phyloP scores from a whole-genome alignment of 2,329 filamentous ascomycete genomes.

The Neoascochyta sp. region DNA sequence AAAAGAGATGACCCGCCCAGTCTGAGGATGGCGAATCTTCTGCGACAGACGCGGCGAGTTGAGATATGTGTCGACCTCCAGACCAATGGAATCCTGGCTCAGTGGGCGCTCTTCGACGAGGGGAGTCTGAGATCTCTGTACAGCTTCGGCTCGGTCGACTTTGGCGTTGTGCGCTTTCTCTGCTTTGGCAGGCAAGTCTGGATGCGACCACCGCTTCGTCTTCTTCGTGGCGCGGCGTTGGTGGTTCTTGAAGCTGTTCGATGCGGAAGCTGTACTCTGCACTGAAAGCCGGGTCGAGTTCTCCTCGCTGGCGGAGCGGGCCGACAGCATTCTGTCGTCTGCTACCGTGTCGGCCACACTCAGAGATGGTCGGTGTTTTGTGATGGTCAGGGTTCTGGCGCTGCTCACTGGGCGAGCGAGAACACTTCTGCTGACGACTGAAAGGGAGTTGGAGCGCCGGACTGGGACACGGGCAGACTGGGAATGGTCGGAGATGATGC shows the following conservation, averaged over 20 bases:
- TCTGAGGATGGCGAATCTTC: slow-evolving; percentile 80
- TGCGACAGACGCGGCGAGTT: slow-evolving; percentile 80
- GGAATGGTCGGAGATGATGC: slow-evolving; percentile 19
- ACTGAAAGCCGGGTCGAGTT: slow-evolving; percentile 26
- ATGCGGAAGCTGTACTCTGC: slow-evolving; percentile 18
- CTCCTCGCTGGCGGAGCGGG: slow-evolving; percentile 32
- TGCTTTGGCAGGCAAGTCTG: slow-evolving; percentile 39
- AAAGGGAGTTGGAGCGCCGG: slow-evolving; percentile 26
- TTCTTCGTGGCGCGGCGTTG: slow-evolving; percentile 28
- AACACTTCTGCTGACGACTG: slow-evolving; percentile 32
- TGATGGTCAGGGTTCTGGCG: slow-evolving; percentile 26
- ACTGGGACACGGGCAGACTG: slow-evolving; percentile 17
- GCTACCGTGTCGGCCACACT: slow-evolving; percentile 20
- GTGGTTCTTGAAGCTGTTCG: slow-evolving; percentile 29
- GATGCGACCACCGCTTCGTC: slow-evolving; percentile 41
- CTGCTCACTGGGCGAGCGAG: slow-evolving; percentile 20
- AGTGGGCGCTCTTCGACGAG: slow-evolving; percentile 67
- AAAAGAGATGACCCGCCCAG: slow-evolving; percentile 85
- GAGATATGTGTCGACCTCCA: slow-evolving; percentile 81
- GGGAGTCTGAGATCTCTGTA: slow-evolving; percentile 24
- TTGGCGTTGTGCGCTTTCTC: slow-evolving; percentile 37
- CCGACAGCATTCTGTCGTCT: slow-evolving; percentile 14
- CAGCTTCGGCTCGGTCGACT: slow-evolving; percentile 22
- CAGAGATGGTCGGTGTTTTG: no score
- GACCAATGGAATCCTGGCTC: slow-evolving; percentile 82